Conservation (phyloP, 148 eudicot genomes). For the Nyssa sinensis region DNA sequence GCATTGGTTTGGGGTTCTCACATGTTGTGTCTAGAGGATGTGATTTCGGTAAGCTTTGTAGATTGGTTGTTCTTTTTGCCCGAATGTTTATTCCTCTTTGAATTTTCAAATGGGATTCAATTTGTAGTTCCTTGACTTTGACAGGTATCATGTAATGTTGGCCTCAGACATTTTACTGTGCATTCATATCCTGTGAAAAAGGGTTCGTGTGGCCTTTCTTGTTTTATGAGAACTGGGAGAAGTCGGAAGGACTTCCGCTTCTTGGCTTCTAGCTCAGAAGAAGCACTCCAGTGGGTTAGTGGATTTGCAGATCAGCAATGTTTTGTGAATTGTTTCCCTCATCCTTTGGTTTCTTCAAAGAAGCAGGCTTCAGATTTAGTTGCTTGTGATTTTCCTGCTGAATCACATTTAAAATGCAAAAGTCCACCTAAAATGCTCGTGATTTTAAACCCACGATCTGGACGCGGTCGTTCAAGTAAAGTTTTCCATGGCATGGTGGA, state of each 20-base stretch:
- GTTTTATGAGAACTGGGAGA: conserved; percentile 66
- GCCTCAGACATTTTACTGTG: conserved; percentile 84
- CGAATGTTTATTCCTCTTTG: background rate
- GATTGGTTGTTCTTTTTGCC: conserved; percentile 14
- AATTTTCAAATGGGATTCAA: conserved; percentile 6
- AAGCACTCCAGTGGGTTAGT: conserved; percentile 89
- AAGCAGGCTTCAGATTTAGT: conserved; percentile 65
- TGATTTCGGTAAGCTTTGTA: conserved; percentile 71
- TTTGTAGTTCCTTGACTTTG: conserved; percentile 11
- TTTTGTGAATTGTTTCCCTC: conserved; percentile 82
- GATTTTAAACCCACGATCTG: conserved; percentile 92
- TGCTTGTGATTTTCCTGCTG: conserved; percentile 63
- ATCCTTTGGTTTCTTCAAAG: conserved; percentile 82
- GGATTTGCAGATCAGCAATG: conserved; percentile 98
- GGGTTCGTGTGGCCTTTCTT: conserved; percentile 46
- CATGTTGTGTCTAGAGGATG: conserved; percentile 73
- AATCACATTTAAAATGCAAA: conserved; percentile 69
- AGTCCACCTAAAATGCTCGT: conserved; percentile 88
- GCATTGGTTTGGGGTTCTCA: conserved; percentile 87
- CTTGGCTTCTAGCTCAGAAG: conserved; percentile 74
- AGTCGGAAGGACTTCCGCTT: conserved; percentile 82
- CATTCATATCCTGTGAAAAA: conserved; percentile 78
- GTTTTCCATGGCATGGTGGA: conserved; percentile 83
- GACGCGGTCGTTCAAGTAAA: conserved; percentile 92
- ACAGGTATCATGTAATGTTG: conserved; percentile 79